Base-by-base conservation (phyloP, 2,329 filamentous ascomycete genomes). In the Hymenoscyphus fraxineus region DNA sequence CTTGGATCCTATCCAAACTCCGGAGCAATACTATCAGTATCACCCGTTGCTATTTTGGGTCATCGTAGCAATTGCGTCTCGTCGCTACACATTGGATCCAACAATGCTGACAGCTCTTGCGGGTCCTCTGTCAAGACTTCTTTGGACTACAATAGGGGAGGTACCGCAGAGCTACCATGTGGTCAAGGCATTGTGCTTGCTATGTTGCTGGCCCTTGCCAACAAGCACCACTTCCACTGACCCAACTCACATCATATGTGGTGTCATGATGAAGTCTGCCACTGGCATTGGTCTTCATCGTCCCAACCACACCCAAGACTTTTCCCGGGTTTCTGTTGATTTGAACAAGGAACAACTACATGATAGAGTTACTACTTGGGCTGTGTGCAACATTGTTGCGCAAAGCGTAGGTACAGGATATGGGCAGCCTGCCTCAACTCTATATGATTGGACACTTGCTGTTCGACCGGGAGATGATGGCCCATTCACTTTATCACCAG, bases 31-130 rank as follows among this genome's bases (percentile, higher is more conserved):
- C 75, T 90, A 90, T 73, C 84, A 88, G 65, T 89, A 94, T 71
- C 90, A 92, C 60, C 87, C 88, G 3, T 81, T 97, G 15, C 83
- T 97, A 1, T 96, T 96, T 77, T 97, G 93, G 93, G 85, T 90
- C 58, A 89, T 94, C 65, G 81, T 93, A 57, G 85, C 89, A 41
- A 88, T 93, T 63, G 90, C 90, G 27, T 86, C 90, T 54, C 86
- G 91, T 60, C 87, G 90, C 47, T 93, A 88, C 73, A 80, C 81
- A 54, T 78, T 81, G 0, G 88, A 90, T 66, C 84, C 75, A 31
- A 59, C 58, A 3, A 80, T 93, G 39, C 81, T 94, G 62, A 86
- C 84, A 57, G 85, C 87, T 63, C 80, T 94, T 9, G 87, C 89
- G 31, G 85, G 85, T 0, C 86, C 86, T 32, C 78, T 93, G 69